Base-by-base conservation (phyloP, 371 early-diverging fungal species). In the Mucor lusitanicus region DNA sequence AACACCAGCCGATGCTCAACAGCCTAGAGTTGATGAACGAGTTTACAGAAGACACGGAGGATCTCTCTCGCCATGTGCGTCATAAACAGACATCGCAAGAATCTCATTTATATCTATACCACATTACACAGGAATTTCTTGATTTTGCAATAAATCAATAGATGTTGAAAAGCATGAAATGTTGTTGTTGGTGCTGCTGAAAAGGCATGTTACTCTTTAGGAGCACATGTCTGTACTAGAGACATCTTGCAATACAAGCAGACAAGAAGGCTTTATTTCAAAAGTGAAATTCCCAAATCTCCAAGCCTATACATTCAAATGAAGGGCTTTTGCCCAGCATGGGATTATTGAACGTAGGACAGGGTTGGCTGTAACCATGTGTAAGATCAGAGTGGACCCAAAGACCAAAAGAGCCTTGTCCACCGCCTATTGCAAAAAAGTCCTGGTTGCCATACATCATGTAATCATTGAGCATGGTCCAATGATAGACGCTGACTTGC, bases 281-380 rank as follows among this genome's bases (percentile, higher is more conserved):
- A 63, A 69, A 73, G 17, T 46, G 35, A 65, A 80, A 75, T 46
- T 71, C 66, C 80, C 80, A 80, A n/a, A 80, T 68, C 39, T 80
- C 80, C 23, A 80, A 35, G 2, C 65, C 78, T 6, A 75, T 56
- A 35, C 78, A 80, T 32, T 80, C 74, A 55, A 80, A 80, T 12
- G 67, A 46, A 13, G 61, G 53, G 1, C 33, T 39, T n/a, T 32
- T 30, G n/a, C 70, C 25, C 27, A 80, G 63, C 4, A 59, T 59
- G 32, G 75, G 68, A 53, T 80, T 80, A 56, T 75, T 68, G 58
- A 77, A 80, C 1, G 80, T 80, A 17, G 63, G 70, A 61, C 80
- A 77, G 17, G 72, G 42, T n/a, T 80, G 71, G 3, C 70, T 77
- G 62, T 80, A 65, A 11, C 80, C 77, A 63, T 80, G 80, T 23